Conservation (phyloP, 768 basidiomycete genomes). For the Tricholomella constricta region DNA sequence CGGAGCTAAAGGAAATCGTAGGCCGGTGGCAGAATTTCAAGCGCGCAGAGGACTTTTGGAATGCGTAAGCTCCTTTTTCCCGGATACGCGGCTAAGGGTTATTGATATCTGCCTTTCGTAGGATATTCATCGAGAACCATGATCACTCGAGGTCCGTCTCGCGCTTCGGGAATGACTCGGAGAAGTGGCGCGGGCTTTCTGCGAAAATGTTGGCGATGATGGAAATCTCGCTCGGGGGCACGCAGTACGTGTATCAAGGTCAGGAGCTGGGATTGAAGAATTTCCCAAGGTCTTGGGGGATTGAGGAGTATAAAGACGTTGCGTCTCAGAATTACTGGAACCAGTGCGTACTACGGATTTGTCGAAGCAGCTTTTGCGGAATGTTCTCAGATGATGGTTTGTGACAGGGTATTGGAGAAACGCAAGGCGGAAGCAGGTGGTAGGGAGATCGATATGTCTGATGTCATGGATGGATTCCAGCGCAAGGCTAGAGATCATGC, state of each 20-base stretch:
- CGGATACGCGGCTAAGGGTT: no score
- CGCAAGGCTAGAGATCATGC: conserved; percentile 73
- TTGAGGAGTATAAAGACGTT: conserved; percentile 75
- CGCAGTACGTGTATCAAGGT: conserved; percentile 75
- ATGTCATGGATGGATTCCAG: conserved; percentile 57
- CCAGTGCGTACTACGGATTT: conserved; percentile 43
- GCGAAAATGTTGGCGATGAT: conserved; percentile 68
- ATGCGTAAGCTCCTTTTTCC: conserved; percentile 44
- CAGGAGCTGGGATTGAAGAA: conserved; percentile 72
- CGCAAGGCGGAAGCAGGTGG: conserved; percentile 34
- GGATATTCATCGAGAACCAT: conserved; percentile 72
- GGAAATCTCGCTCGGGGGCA: conserved; percentile 63
- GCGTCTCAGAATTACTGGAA: conserved; percentile 62
- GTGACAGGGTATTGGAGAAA: conserved; percentile 38
- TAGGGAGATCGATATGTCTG: conserved; percentile 58
- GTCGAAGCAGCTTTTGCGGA: not conserved
- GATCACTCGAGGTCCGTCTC: conserved; percentile 67
- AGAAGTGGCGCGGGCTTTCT: conserved; percentile 55
- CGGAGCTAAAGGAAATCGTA: conserved; percentile 50
- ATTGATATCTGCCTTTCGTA: conserved; percentile 27
- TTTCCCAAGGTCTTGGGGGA: conserved; percentile 61
- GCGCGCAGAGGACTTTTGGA: conserved; percentile 66
- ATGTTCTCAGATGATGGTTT: not conserved
- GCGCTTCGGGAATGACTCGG: conserved; percentile 64
- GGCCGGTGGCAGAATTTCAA: conserved; percentile 60